Conservation (phyloP, 2,329 filamentous ascomycete species). For the Uncinocarpus reesii region DNA sequence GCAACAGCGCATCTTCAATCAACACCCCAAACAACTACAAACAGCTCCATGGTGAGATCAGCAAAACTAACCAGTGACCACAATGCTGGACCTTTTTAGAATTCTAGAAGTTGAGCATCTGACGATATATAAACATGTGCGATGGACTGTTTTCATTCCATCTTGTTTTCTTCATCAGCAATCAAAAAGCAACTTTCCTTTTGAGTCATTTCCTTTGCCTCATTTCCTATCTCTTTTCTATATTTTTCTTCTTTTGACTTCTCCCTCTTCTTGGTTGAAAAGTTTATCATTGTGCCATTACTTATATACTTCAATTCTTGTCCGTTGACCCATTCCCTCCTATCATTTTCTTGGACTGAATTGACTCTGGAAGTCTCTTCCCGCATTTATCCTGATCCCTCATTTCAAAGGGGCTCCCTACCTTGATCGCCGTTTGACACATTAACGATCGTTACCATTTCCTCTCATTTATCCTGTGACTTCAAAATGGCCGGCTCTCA, state of each 20-base stretch:
- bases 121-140: constrained; percentile 5
- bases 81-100: too few relatives aligned
- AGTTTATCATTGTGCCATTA: constrained; percentile 7
- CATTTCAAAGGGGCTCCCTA: not conserved
- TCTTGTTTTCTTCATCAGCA: constrained; percentile 8
- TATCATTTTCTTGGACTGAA: not conserved
- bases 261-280: constrained; percentile 14
- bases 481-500: constrained; percentile 44
- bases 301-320: constrained; percentile 4
- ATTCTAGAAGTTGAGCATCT: too few relatives aligned
- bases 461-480: not conserved
- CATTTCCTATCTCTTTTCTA: constrained; percentile 3
- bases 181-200: constrained; percentile 12
- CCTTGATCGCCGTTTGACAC: too few relatives aligned
- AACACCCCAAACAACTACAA: constrained; percentile 8
- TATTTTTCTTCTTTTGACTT: not conserved
- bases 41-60: not conserved
- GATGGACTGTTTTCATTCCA: constrained; percentile 1
- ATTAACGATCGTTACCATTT: not conserved
- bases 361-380: constrained; percentile 12
- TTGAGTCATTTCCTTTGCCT: constrained; percentile 4
- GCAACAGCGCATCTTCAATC: constrained; percentile 15
- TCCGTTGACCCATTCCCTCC: constrained; percentile 18
- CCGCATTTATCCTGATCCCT: not conserved
- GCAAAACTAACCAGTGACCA: constrained; percentile 9